Evolutionary conservation across 208 protist species (phyloP), one percentile per base, ranked within the genome.

Genomic region (Leishmania gerbilli): DNA sequence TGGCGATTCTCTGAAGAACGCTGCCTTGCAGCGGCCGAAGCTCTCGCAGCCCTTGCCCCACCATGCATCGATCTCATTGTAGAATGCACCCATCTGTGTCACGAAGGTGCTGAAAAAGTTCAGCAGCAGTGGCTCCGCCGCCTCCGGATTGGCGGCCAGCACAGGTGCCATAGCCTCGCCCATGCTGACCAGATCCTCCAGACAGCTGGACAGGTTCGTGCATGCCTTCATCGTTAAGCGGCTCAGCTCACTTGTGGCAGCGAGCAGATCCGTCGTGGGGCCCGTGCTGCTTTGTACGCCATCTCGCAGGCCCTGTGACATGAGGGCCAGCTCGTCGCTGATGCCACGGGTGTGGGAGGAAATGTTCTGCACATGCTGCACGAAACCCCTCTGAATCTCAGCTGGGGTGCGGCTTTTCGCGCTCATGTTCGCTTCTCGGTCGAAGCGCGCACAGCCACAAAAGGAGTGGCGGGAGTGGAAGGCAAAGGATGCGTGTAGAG

Each of bases 101-200:
- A 91, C 55, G 71, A 95, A 90, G 42, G 86, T 89, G 76, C 82
- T 88, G 79, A 90, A 95, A 64, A 97, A 85, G 80, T 93, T 97
- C 15, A 91, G 68, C 81, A 93, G 83, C 40, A 97, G 85, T 64
- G 87, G 80, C 31, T 84, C 74, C 27, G 86, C 86, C 27, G 87
- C 77, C 60, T 93, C 89, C 17, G 88, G 88, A 47, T 84, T 89
- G 34, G 67, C 85, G 58, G 87, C 81, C 77, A 94, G 88, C 37
- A 94, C 90, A 8, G 91, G 86, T 45, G 76, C 69, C 89, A 94
- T 93, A 9, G 93, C 93, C 79, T 88, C 84, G 7, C 90, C 87
- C 91, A 95, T 95, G 62, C 74, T 85, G 3, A 84, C 71, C 31
- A 97, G 74, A 71, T 97, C 93, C 3, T 58, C 51, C 40, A 97